Conservation (phyloP, 192 early-diverging fungal genomes). For the Umbelopsis sp. region DNA sequence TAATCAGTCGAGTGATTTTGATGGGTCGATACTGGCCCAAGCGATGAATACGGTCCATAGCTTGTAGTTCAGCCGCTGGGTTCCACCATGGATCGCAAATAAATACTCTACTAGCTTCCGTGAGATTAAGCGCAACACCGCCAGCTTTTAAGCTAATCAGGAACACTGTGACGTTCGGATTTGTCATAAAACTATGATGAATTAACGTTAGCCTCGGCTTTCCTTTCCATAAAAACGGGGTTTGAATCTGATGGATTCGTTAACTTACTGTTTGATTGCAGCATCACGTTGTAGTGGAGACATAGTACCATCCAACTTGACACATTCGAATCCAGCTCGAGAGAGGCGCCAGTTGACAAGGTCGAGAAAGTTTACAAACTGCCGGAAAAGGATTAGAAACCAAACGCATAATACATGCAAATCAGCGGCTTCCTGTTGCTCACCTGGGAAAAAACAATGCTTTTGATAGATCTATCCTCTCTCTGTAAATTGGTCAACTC, state of each 20-base stretch:
- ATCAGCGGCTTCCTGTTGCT: neutral
- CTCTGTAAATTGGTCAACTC: slow-evolving; percentile 75
- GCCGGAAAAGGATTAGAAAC: slow-evolving; percentile 56
- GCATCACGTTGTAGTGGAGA: slow-evolving; percentile 72
- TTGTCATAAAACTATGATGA: slow-evolving; percentile 65
- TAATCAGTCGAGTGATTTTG: slow-evolving; percentile 84
- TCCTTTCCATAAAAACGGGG: neutral
- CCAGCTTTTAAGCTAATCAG: slow-evolving; percentile 90
- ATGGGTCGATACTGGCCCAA: slow-evolving; percentile 92
- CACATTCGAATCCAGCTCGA: slow-evolving; percentile 82
- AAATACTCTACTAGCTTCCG: slow-evolving; percentile 85
- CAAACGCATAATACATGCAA: slow-evolving; percentile 41
- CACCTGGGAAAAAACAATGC: slow-evolving; percentile 46
- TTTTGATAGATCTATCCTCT: slow-evolving; percentile 78
- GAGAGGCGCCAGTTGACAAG: slow-evolving; percentile 89
- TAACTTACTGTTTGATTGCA: slow-evolving; percentile 58
- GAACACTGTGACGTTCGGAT: slow-evolving; percentile 84
- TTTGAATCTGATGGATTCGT: neutral
- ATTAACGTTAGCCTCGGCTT: neutral
- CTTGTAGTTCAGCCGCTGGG: slow-evolving; percentile 60
- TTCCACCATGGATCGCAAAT: slow-evolving; percentile 68
- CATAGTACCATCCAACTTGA: slow-evolving; percentile 91
- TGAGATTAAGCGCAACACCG: slow-evolving; percentile 90
- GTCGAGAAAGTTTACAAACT: slow-evolving; percentile 91
- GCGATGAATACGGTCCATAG: slow-evolving; percentile 94